Conservation (phyloP, 768 basidiomycete species). For the Auricularia sp. region DNA sequence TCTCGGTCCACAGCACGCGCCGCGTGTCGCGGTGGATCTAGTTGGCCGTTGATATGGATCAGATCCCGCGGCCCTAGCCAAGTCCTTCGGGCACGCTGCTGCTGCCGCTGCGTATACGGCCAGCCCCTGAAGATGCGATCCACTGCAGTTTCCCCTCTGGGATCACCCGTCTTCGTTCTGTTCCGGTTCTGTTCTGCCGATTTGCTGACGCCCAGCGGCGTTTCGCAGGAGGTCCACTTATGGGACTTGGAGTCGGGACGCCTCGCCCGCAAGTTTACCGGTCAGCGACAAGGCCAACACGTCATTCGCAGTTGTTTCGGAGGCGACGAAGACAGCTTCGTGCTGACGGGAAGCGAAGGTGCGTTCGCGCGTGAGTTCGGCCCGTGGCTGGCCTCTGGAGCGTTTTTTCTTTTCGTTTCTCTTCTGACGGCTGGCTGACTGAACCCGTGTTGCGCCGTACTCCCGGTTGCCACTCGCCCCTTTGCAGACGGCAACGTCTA, state of each 20-base stretch:
- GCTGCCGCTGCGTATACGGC: too few relatives aligned
- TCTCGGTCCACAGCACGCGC: not conserved
- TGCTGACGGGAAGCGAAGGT: slow-evolving; percentile 96
- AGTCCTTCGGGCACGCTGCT: too few relatives aligned
- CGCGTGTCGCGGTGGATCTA: not conserved
- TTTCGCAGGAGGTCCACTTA: slow-evolving; percentile 71
- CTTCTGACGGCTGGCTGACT: not conserved
- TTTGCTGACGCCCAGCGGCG: not conserved
- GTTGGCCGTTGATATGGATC: not conserved
- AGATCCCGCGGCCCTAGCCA: not conserved
- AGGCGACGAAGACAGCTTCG: slow-evolving; percentile 76
- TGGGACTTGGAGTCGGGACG: slow-evolving; percentile 65
- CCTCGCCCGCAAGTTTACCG: slow-evolving; percentile 70
- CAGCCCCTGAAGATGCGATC: too few relatives aligned
- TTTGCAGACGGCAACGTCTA: slow-evolving; percentile 80
- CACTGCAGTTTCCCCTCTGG: too few relatives aligned
- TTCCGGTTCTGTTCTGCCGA: not conserved
- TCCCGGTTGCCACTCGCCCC: slow-evolving; percentile 6
- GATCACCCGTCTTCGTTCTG: not conserved
- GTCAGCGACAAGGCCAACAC: slow-evolving; percentile 74
- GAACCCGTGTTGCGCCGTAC: not conserved
- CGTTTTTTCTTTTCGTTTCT: too few relatives aligned
- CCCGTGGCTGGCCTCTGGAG: slow-evolving; percentile 3
- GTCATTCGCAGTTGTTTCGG: slow-evolving; percentile 93
- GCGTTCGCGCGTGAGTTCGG: slow-evolving; percentile 14